Evolutionary conservation across 2,329 filamentous ascomycete genomes (phyloP).

Genomic region (Simplicillium sp.): DNA sequence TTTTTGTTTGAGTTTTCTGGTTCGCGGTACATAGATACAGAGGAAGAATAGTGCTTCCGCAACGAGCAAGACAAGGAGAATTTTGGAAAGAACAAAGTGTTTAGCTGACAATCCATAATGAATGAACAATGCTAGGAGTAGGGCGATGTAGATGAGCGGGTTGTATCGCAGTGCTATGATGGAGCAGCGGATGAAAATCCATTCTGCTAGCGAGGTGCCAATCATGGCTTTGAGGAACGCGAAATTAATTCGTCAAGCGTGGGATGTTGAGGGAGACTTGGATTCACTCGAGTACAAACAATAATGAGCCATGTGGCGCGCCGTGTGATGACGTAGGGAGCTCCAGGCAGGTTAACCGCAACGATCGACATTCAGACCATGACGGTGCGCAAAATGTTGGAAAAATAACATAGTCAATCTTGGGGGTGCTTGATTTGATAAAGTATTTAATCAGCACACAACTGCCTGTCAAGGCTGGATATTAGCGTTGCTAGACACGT

Average conservation of each 20-base stretch:
- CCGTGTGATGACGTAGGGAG: too few relatives aligned
- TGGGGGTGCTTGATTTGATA: too few relatives aligned
- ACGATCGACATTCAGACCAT: too few relatives aligned
- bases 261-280: too few relatives aligned
- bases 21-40: constrained; percentile 32
- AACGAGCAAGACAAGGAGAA: constrained; percentile 19
- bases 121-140: constrained; percentile 16
- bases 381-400: too few relatives aligned
- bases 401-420: too few relatives aligned
- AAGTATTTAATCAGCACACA: too few relatives aligned
- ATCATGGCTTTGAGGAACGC: constrained; percentile 19
- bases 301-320: neutral
- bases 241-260: too few relatives aligned
- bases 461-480: too few relatives aligned
- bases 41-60: constrained; percentile 33
- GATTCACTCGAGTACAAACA: too few relatives aligned
- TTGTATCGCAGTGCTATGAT: constrained; percentile 35
- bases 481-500: too few relatives aligned
- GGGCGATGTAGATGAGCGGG: constrained; percentile 25
- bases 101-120: constrained; percentile 9
- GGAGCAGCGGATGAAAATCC: constrained; percentile 33
- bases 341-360: too few relatives aligned
- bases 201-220: constrained; percentile 25
- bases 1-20: constrained; percentile 22
- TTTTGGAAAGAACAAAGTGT: constrained; percentile 7